phyloP scores from a whole-genome alignment of 2,329 filamentous ascomycete genomes.

The Pezicula neosporulosa region DNA sequence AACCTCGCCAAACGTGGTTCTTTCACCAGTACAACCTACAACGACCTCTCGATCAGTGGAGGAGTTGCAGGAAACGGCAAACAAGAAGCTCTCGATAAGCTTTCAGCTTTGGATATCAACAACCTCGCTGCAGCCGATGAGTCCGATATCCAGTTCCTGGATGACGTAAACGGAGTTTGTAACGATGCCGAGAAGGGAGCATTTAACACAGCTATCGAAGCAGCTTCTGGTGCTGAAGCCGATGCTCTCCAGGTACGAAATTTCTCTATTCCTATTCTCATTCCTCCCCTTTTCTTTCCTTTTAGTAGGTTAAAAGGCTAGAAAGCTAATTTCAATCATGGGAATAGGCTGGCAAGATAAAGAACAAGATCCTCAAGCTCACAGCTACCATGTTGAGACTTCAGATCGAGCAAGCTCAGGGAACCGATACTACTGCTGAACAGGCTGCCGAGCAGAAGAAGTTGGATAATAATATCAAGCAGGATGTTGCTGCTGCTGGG shows the following conservation, averaged over 20 bases:
- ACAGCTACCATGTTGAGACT: constrained; percentile 46
- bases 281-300: background rate
- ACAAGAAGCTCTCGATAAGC: constrained; percentile 37
- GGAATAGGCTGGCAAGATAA: constrained; percentile 43
- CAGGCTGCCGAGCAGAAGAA: constrained; percentile 46
- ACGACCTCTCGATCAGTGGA: constrained; percentile 44
- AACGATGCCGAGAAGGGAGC: constrained; percentile 41
- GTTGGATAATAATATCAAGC: constrained; percentile 47
- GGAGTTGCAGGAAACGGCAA: constrained; percentile 49
- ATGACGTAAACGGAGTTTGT: constrained; percentile 11
- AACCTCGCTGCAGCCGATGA: constrained; percentile 9
- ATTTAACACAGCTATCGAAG: constrained; percentile 50
- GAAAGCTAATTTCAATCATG: background rate
- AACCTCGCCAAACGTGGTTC: background rate
- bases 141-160: constrained; percentile 12
- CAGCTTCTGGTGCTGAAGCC: constrained; percentile 32
- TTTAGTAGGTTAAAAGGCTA: too few relatives aligned
- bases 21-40: constrained; percentile 1
- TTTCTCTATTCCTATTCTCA: background rate
- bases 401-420: constrained; percentile 47
- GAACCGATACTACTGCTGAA: constrained; percentile 38
- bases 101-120: constrained; percentile 7
- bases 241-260: constrained; percentile 35
- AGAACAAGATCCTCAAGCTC: constrained; percentile 58
- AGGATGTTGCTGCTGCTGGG: constrained; percentile 31